phyloP scores from a whole-genome alignment of 306 rosid genomes.

The Vigna reflexopilosa region DNA sequence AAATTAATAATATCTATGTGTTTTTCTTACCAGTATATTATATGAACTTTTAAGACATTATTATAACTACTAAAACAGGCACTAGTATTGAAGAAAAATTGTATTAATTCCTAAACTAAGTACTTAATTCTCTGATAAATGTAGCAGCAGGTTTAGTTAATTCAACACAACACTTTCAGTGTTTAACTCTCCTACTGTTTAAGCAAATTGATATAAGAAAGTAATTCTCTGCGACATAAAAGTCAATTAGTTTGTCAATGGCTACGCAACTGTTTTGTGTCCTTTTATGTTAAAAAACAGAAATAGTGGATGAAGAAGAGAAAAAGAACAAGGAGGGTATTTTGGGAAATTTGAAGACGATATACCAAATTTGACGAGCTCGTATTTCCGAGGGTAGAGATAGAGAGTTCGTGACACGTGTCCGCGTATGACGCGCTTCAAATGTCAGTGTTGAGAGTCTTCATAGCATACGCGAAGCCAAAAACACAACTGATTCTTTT shows the following conservation, averaged over 20 bases:
- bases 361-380: slow-evolving; percentile 37
- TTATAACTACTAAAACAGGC: not conserved
- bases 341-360: not conserved
- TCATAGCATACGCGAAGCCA: slow-evolving; percentile 39
- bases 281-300: not conserved
- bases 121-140: not conserved
- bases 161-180: not conserved
- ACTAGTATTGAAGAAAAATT: too few relatives aligned
- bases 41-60: not conserved
- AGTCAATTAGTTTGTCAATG: not conserved
- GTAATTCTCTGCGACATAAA: not conserved
- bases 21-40: too few relatives aligned
- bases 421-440: slow-evolving; percentile 31
- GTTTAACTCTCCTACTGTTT: not conserved
- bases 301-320: not conserved
- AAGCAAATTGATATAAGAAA: not conserved
- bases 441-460: slow-evolving; percentile 19
- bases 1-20: not conserved
- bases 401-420: slow-evolving; percentile 47
- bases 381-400: slow-evolving; percentile 3
- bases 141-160: not conserved
- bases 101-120: not conserved
- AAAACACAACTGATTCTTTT: slow-evolving; percentile 28
- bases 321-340: slow-evolving; percentile 32
- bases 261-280: not conserved